phyloP scores from a whole-genome alignment of 306 rosid genomes.

The Medicago arabica region DNA sequence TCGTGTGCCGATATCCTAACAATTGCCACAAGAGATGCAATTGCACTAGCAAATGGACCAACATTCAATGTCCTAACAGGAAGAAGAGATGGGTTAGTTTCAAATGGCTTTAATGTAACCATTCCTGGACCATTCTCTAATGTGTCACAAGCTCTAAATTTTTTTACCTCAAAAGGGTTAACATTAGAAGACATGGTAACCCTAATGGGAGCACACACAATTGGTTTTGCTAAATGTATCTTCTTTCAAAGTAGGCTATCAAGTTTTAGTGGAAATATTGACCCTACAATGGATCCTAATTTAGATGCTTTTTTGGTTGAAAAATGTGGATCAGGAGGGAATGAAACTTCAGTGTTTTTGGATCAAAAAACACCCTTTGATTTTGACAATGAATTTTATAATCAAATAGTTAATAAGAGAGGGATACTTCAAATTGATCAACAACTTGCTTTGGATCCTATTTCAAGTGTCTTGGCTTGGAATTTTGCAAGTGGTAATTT shows the following conservation, averaged over 20 bases:
- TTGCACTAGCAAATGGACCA: slow-evolving; percentile 54
- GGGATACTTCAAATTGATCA: slow-evolving; percentile 62
- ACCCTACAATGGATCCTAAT: slow-evolving; percentile 57
- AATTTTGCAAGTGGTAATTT: slow-evolving; percentile 38
- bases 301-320: slow-evolving; percentile 38
- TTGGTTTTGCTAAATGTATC: slow-evolving; percentile 61
- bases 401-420: slow-evolving; percentile 40
- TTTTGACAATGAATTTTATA: slow-evolving; percentile 53
- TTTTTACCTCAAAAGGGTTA: slow-evolving; percentile 47
- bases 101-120: slow-evolving; percentile 32
- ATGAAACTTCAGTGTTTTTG: slow-evolving; percentile 44
- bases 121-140: slow-evolving; percentile 53
- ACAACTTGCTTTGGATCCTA: slow-evolving; percentile 47
- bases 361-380: slow-evolving; percentile 49
- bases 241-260: slow-evolving; percentile 47
- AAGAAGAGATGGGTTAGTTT: slow-evolving; percentile 56
- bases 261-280: slow-evolving; percentile 14
- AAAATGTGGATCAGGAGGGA: neutral
- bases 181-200: slow-evolving; percentile 58
- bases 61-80: slow-evolving; percentile 49
- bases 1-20: slow-evolving; percentile 68
- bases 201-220: slow-evolving; percentile 66
- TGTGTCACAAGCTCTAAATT: slow-evolving; percentile 36
- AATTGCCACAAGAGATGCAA: slow-evolving; percentile 58
- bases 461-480: slow-evolving; percentile 35